Evolutionary conservation across 805 yeast species (phyloP), one percentile per base, ranked within the genome.

Genomic region (Suhomyces sp.): DNA sequence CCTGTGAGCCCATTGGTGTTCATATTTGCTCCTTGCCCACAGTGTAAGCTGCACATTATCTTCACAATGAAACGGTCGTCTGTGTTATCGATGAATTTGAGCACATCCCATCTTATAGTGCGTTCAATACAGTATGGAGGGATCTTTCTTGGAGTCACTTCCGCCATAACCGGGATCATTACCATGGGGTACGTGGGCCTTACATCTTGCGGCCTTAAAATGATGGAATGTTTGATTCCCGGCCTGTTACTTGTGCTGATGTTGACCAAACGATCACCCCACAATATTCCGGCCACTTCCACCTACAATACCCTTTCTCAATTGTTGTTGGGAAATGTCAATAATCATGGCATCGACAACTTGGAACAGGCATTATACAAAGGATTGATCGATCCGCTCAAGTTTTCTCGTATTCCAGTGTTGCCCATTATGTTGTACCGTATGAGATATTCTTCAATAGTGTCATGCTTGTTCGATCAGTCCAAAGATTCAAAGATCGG

Each of bases 131-230:
- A 68, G 52, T 67, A 63, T 54, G 63, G 73, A 7, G 66, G 67
- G 7, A 45, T 73, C 4, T 60, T 68, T 47, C 46, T 72, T n/a
- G 75, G 71, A 1, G 17, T 73, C n/a, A 59, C 75, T 2, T 70
- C 76, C 3, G 77, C 77, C 1, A 62, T 67, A 7, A 68, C 78
- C 1, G 79, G 79, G 2, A 58, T 73, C 1, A 57, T 71, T 5
- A 67, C 75, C 8, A 63, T 72, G 68, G 74, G 76, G 0, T 71
- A 71, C 52, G 63, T 73, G 27, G 76, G 72, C 1, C 56, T 75
- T 10, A 68, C 77, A 0, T 60, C 73, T 0, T 63, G 70, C 49
- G 78, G 78, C 1, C 54, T 72, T 22, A 67, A 66, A 41, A 69
- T 72, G 53, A 60, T 73, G 63, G 75, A 72, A 49, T 62, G 66